Evolutionary conservation across 2,329 filamentous ascomycete species (phyloP).

Genomic region (Paecilomyces fulvus): DNA sequence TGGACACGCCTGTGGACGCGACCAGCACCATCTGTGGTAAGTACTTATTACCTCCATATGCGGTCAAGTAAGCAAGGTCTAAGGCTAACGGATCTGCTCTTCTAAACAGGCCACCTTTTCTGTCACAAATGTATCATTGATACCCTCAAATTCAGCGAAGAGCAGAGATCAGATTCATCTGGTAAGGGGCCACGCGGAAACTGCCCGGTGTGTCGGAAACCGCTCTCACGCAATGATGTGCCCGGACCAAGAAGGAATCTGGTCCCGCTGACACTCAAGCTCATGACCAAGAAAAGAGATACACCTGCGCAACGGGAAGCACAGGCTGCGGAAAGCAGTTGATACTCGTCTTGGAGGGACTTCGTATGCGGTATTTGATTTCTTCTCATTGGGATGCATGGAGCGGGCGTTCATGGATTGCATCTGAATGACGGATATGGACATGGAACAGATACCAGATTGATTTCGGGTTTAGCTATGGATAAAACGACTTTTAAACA

Average conservation of each 20-base stretch:
- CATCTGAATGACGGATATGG: neutral
- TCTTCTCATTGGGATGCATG: neutral
- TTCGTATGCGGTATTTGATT: neutral
- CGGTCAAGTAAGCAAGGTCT: neutral
- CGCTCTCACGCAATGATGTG: constrained; percentile 27
- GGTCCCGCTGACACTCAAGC: constrained; percentile 30
- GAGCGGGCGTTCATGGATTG: neutral
- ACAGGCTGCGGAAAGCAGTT: neutral
- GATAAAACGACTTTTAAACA: neutral
- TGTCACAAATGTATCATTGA: constrained; percentile 56
- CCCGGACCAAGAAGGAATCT: constrained; percentile 28
- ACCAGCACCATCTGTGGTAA: constrained; percentile 54
- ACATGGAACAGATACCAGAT: neutral
- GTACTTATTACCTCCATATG: constrained; percentile 12
- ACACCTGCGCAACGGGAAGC: neutral
- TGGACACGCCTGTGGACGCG: constrained; percentile 52
- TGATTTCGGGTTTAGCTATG: neutral
- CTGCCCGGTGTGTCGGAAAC: constrained; percentile 39
- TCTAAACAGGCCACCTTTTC: constrained; percentile 49
- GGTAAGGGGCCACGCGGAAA: constrained; percentile 28
- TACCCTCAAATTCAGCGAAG: constrained; percentile 49
- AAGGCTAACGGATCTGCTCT: constrained; percentile 5
- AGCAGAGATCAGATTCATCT: constrained; percentile 29
- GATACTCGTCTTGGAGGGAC: neutral
- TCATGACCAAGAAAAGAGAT: constrained; percentile 21